These are phyloP conservation scores for Alternaria triticimaculans DNA, from an alignment of 2,329 filamentous ascomycete species.

Conservation along the genomic window DNA sequence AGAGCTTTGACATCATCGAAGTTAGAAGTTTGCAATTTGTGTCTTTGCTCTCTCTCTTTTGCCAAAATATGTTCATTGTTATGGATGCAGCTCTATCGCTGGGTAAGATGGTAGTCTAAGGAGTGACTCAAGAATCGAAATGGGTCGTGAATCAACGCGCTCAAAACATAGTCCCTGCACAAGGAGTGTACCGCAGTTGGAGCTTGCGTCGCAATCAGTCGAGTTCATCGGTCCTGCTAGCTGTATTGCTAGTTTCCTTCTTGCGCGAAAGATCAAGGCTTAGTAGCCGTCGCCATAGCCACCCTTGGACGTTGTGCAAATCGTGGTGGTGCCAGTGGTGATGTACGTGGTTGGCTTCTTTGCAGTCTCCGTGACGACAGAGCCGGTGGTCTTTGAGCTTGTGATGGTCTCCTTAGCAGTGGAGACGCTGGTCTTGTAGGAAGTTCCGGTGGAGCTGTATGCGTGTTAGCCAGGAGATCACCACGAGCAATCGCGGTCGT, in stretches of 20 bases:
- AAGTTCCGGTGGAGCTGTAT: conserved; percentile 22
- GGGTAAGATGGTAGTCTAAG: not conserved
- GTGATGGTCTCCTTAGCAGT: conserved; percentile 21
- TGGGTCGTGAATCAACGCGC: not conserved
- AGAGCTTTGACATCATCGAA: not conserved
- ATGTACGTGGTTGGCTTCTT: conserved; percentile 25
- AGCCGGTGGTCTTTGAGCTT: conserved; percentile 11
- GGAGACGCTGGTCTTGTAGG: conserved; percentile 21
- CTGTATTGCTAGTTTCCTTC: not conserved
- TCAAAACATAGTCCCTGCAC: not conserved
- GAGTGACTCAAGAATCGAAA: not conserved
- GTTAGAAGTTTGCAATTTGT: not conserved
- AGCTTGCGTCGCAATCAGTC: not conserved
- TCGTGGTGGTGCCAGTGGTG: conserved; percentile 23
- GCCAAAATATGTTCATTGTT: not conserved
- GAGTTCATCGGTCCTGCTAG: not conserved
- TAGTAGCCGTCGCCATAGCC: conserved; percentile 10
- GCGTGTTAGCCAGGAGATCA: conserved; percentile 1
- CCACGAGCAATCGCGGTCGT: too few species aligned
- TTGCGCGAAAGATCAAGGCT: not conserved
- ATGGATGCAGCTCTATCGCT: not conserved
- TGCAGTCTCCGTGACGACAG: conserved; percentile 23
- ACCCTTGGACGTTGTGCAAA: conserved; percentile 25
- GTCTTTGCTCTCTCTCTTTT: not conserved
- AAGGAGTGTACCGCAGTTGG: not conserved